phyloP scores from a whole-genome alignment of 139 green algal species.

The Pleodorina starrii region DNA sequence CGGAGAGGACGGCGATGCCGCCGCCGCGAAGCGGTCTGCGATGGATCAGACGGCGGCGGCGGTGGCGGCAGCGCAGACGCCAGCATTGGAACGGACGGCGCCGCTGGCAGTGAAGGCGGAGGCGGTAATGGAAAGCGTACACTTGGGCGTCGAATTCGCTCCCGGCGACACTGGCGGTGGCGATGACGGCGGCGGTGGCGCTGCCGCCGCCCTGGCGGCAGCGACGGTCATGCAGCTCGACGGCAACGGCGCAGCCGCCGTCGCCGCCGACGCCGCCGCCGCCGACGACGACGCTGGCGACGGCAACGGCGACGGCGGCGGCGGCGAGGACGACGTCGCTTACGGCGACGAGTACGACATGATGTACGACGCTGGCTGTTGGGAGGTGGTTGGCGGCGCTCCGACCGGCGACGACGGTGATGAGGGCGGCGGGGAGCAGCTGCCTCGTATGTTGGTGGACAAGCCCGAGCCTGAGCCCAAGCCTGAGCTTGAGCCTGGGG shows the following conservation, averaged over 20 bases:
- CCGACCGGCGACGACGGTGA: too few species aligned
- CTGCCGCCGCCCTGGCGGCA: too few species aligned
- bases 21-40: background rate
- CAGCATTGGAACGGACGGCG: background rate
- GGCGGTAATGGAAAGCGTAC: background rate
- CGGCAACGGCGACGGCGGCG: background rate
- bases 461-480: too few species aligned
- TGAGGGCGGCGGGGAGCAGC: too few species aligned
- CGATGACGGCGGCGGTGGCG: too few species aligned
- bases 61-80: background rate
- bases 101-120: background rate
- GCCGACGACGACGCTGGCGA: background rate
- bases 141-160: too few species aligned
- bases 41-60: background rate
- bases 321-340: background rate
- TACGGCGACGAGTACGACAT: conserved; percentile 33
- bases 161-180: too few species aligned
- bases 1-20: too few species aligned
- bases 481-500: too few species aligned
- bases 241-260: background rate
- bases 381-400: too few species aligned
- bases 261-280: background rate
- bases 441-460: too few species aligned
- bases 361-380: background rate
- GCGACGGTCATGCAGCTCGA: too few species aligned